Evolutionary conservation across 176 grass and related monocot species (phyloP).

Genomic region (Urochloa ruziziensis): DNA sequence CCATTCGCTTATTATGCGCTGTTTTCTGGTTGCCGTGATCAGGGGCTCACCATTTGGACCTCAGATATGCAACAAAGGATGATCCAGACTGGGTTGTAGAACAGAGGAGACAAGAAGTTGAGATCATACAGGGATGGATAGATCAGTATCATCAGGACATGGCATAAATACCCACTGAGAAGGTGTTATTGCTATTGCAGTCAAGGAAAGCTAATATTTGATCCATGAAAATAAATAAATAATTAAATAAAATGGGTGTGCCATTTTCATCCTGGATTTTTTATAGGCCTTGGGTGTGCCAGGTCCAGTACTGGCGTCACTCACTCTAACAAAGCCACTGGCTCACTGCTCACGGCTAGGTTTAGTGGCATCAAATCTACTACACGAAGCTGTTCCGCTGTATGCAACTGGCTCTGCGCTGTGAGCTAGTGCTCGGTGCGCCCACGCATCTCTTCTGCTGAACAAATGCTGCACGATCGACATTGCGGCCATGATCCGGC

Average conservation of each 20-base stretch:
- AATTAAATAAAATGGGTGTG: too few species aligned
- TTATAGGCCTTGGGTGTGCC: too few species aligned
- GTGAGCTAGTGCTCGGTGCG: neutral
- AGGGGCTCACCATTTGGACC: slow-evolving; percentile 92
- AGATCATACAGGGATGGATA: slow-evolving; percentile 81
- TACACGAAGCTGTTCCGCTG: too few species aligned
- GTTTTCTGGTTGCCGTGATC: too few species aligned
- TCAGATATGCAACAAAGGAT: slow-evolving; percentile 68
- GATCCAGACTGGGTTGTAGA: slow-evolving; percentile 76
- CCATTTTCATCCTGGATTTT: too few species aligned
- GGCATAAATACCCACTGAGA: slow-evolving; percentile 33
- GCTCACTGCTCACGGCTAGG: neutral
- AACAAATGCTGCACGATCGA: neutral
- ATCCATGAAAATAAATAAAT: neutral
- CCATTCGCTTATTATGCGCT: slow-evolving; percentile 20
- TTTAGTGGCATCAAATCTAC: neutral
- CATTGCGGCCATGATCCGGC: neutral
- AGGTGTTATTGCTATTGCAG: neutral
- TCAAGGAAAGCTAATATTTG: slow-evolving; percentile 19
- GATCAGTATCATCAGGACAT: slow-evolving; percentile 71
- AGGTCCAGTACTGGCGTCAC: too few species aligned
- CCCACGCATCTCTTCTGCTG: neutral
- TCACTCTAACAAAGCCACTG: too few species aligned
- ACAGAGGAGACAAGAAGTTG: slow-evolving; percentile 72
- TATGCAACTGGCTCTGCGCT: too few species aligned